These are phyloP conservation scores for Puccinia coronata DNA, from an alignment of 1,284 basidiomycete genomes.

Conservation along the genomic window DNA sequence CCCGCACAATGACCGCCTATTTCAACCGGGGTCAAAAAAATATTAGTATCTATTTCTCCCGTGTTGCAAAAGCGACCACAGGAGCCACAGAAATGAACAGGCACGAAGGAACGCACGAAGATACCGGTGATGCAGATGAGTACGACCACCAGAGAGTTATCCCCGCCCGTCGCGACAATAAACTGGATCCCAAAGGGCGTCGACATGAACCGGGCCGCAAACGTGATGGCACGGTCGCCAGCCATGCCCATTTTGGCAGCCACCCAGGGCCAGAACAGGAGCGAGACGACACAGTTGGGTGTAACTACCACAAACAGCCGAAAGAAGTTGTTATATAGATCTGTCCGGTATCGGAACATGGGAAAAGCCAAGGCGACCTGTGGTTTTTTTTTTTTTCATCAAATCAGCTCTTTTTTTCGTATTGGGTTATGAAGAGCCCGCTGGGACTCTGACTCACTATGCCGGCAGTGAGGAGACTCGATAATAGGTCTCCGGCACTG, in stretches of 20 bases:
- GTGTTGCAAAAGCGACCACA: too few relatives aligned
- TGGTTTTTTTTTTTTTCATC: too few relatives aligned
- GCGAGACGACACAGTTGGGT: slow-evolving; percentile 28
- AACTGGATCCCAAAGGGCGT: slow-evolving; percentile 47
- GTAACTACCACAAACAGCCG: slow-evolving; percentile 8
- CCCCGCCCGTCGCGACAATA: slow-evolving; percentile 40
- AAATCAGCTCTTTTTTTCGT: too few relatives aligned
- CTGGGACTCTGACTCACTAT: slow-evolving; percentile 21
- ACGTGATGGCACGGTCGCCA: slow-evolving; percentile 39
- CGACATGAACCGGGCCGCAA: slow-evolving; percentile 48
- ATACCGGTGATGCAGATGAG: slow-evolving; percentile 49
- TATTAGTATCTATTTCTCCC: not conserved
- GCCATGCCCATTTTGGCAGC: slow-evolving; percentile 35
- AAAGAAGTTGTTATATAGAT: slow-evolving; percentile 45
- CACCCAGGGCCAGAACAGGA: slow-evolving; percentile 47
- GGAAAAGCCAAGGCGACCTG: slow-evolving; percentile 43
- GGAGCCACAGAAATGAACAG: not conserved
- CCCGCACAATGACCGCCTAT: slow-evolving; percentile 46
- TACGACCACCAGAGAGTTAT: slow-evolving; percentile 37
- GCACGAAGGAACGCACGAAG: slow-evolving; percentile 26
- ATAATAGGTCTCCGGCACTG: slow-evolving; percentile 37
- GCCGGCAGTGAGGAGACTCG: slow-evolving; percentile 31
- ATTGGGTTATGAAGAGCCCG: too few relatives aligned
- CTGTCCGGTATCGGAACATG: slow-evolving; percentile 42
- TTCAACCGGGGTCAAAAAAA: not conserved